phyloP scores from a whole-genome alignment of 306 rosid genomes.

The Trifolium fragiferum region DNA sequence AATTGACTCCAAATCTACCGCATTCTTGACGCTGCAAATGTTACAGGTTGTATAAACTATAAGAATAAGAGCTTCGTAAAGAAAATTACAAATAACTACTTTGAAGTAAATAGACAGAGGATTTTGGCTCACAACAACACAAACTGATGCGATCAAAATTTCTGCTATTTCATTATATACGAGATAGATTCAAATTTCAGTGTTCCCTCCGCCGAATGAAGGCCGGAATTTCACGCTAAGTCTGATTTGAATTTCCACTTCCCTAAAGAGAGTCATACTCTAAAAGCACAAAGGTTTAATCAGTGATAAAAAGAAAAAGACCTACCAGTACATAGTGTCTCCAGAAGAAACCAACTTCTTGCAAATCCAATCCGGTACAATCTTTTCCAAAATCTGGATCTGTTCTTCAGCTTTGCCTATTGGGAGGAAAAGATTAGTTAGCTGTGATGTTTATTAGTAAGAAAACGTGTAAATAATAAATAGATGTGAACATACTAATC shows the following conservation, averaged over 20 bases:
- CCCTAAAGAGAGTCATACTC: constrained; percentile 8
- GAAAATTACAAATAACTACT: constrained; percentile 1
- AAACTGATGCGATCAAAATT: neutral
- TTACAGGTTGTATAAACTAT: constrained; percentile 2
- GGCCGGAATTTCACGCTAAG: neutral
- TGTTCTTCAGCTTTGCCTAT: constrained; percentile 72
- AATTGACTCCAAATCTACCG: constrained; percentile 52
- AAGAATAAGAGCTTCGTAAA: constrained; percentile 5
- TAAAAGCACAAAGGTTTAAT: neutral
- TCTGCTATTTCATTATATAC: neutral
- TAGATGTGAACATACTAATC: constrained; percentile 53
- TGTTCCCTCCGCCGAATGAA: neutral
- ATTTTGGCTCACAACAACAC: neutral
- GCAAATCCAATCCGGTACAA: constrained; percentile 66
- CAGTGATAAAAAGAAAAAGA: constrained; percentile 33
- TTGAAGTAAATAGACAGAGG: neutral
- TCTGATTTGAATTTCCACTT: neutral
- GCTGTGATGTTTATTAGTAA: neutral
- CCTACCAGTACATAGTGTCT: constrained; percentile 60
- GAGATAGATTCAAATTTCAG: neutral
- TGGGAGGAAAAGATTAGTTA: constrained; percentile 34
- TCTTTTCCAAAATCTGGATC: constrained; percentile 55
- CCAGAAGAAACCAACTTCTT: constrained; percentile 56
- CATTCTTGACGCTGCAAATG: constrained; percentile 52
- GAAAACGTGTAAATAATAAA: constrained; percentile 25